Evolutionary conservation across 2,329 filamentous ascomycete species (phyloP).

Genomic region (Scytalidium sp.): DNA sequence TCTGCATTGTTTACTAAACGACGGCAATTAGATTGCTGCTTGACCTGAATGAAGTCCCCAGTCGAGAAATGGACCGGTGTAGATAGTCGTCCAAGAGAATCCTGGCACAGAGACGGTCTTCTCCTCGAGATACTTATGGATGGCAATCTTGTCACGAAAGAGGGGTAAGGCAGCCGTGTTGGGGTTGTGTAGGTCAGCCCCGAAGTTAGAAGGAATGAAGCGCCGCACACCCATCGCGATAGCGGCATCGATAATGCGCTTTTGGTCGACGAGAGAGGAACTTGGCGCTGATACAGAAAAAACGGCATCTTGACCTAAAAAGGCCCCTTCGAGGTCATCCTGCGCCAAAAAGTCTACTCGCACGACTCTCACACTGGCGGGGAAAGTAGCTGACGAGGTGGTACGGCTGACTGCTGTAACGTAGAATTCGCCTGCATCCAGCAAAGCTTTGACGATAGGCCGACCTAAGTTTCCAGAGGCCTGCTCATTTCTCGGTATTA

Average conservation of each 20-base stretch:
- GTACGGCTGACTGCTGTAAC: constrained; percentile 46
- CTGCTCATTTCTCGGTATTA: too few relatives aligned
- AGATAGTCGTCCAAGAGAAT: neutral
- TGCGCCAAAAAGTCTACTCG: neutral
- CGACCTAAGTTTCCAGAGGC: constrained; percentile 20
- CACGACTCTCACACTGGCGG: constrained; percentile 4
- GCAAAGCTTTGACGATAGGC: constrained; percentile 17
- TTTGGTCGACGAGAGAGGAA: constrained; percentile 39
- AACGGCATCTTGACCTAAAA: neutral
- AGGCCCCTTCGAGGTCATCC: neutral
- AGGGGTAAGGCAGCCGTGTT: neutral
- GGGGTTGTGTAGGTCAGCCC: constrained; percentile 31
- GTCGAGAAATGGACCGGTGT: neutral
- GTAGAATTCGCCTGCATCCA: constrained; percentile 32
- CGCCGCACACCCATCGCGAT: constrained; percentile 53
- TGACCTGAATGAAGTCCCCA: too few relatives aligned
- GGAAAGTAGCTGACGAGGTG: constrained; percentile 17
- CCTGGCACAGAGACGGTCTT: neutral
- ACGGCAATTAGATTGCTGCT: too few relatives aligned
- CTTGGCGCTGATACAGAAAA: neutral
- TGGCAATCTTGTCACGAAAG: neutral
- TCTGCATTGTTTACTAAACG: too few relatives aligned
- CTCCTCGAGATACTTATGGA: neutral
- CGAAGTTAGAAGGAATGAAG: constrained; percentile 56
- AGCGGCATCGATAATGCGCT: constrained; percentile 51